Evolutionary conservation across 2,329 filamentous ascomycete species (phyloP), one percentile per base, ranked within the genome.

Genomic region (Cercospora zeina): DNA sequence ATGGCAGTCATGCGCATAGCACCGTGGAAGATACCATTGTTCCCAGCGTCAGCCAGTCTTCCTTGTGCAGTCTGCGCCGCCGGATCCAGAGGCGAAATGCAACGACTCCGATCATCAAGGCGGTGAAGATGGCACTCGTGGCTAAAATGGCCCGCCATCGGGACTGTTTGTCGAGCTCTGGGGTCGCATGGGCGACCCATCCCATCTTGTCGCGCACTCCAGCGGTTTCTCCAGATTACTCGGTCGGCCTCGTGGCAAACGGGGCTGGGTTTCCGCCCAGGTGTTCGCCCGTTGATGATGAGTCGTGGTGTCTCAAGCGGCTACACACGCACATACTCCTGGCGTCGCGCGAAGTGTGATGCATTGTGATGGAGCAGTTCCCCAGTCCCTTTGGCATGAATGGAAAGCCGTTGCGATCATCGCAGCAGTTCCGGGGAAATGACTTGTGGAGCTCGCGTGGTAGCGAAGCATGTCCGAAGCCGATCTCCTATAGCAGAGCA

Each of bases 11-110:
- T 34, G 2, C 4, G 11, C 3, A 14, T 21, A 21, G 4, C 33
- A 30, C 10, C 2, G 21, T 4, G 34, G 9, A 34, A 13, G 45
- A 37, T 62, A 66, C 64, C 59, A 58, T 61, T 14, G 64, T 66
- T n/a, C 39, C 60, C 19, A 66, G 34, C 14, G 64, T 66, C 24
- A 66, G 50, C 62, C 64, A 66, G 50, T 66, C 64, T 33, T 66
- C 64, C 27, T 39, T 45, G 39, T 64, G 57, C 16, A 66, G 39
- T 54, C 45, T 61, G 27, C 58, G 54, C 42, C 64, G 45, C 7
- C 64, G 51, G 3, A 66, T 58, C 59, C 62, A 66, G 19, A 66
- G 59, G 24, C 64, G 56, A 31, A 62, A 11, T 6, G 34, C 55
- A 14, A 66, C 64, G 3, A 58, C 50, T 19, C 60, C 10, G 2